Evolutionary conservation across 805 yeast genomes (phyloP).

Genomic region (Brettanomyces custersianus): DNA sequence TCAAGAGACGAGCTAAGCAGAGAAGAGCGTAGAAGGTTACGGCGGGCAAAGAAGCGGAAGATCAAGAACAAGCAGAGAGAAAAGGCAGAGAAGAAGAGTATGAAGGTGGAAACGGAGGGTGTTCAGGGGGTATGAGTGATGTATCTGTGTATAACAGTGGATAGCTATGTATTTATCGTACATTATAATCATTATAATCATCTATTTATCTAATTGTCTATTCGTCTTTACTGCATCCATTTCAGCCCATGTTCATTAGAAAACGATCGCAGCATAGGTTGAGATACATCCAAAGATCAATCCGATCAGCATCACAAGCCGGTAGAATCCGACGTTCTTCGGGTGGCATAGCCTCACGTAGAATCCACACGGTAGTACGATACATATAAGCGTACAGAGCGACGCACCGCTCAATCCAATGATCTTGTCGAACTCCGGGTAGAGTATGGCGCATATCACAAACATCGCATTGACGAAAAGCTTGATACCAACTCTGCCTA

Average conservation of each 20-base stretch:
- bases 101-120: conserved; percentile 12
- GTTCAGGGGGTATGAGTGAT: not conserved
- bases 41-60: conserved; percentile 81
- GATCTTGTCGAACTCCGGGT: conserved; percentile 79
- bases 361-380: conserved; percentile 71
- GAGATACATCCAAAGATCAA: conserved; percentile 47
- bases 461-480: conserved; percentile 52
- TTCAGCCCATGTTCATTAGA: too few species aligned
- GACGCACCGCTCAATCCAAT: conserved; percentile 83
- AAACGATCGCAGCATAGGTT: conserved; percentile 42
- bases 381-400: conserved; percentile 69
- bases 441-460: conserved; percentile 55
- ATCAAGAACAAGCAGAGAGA: conserved; percentile 26
- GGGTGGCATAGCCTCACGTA: conserved; percentile 54
- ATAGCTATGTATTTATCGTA: not conserved
- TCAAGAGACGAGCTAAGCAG: conserved; percentile 74
- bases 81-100: conserved; percentile 22
- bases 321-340: conserved; percentile 32
- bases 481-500: conserved; percentile 24
- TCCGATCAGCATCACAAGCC: conserved; percentile 38
- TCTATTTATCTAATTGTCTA: conserved; percentile 13
- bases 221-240: too few species aligned
- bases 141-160: not conserved
- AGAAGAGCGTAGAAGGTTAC: conserved; percentile 78
- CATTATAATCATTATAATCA: not conserved